Evolutionary conservation across 495 filamentous ascomycete genomes (phyloP).

Genomic region (Peziza echinospora): DNA sequence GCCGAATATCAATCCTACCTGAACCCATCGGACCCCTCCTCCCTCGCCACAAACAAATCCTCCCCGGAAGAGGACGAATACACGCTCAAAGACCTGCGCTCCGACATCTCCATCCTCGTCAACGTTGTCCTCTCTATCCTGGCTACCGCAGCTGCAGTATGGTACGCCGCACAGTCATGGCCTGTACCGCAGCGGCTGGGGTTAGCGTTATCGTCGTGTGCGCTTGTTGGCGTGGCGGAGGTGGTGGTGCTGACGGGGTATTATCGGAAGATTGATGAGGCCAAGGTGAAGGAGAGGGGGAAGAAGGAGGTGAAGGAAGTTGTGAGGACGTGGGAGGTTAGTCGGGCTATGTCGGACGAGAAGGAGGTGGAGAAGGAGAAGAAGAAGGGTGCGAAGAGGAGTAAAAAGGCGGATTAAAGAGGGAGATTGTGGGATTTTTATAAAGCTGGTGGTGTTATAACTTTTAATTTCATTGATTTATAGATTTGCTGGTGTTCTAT

Average conservation of each 20-base stretch:
- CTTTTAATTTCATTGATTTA: too few species aligned
- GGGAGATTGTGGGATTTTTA: too few species aligned
- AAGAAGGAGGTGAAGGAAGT: slow-evolving; percentile 46
- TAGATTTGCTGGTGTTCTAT: too few species aligned
- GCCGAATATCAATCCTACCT: slow-evolving; percentile 59
- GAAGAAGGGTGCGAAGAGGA: too few species aligned
- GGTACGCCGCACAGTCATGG: slow-evolving; percentile 51
- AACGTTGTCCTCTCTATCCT: slow-evolving; percentile 55
- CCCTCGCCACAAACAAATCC: slow-evolving; percentile 24
- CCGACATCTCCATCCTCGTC: slow-evolving; percentile 49
- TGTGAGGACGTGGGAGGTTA: slow-evolving; percentile 48
- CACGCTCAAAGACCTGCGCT: slow-evolving; percentile 39
- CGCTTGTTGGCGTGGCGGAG: slow-evolving; percentile 63
- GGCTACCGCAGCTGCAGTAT: slow-evolving; percentile 46
- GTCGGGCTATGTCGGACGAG: too few species aligned
- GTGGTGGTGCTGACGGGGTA: slow-evolving; percentile 76
- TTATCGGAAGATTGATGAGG: slow-evolving; percentile 51
- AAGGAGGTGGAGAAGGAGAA: too few species aligned
- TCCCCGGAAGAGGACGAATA: slow-evolving; percentile 36
- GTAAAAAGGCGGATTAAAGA: too few species aligned
- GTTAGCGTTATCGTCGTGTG: slow-evolving; percentile 43
- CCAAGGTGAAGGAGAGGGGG: slow-evolving; percentile 40
- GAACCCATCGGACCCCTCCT: slow-evolving; percentile 30
- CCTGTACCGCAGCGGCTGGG: slow-evolving; percentile 44
- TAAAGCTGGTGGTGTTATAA: too few species aligned